A percentile compares a stretch with the other conserved stretches of the same genome.
Evolutionary conservation across 163 green algal genomes (phyloP).

Genomic region (Smithsoniella earleae): DNA sequence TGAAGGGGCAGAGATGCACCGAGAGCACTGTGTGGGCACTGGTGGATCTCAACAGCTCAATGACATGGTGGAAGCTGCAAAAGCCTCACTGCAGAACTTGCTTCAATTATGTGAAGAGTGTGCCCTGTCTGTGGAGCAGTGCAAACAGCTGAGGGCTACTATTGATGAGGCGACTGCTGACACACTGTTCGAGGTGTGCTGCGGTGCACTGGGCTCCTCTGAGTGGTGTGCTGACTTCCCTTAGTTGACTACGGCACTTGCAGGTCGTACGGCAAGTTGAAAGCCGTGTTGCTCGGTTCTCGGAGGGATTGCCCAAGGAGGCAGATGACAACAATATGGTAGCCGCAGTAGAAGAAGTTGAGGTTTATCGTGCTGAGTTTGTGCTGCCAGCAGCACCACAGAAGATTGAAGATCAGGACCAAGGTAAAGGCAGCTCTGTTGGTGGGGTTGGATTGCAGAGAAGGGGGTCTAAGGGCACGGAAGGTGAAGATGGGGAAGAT

Average conservation of each 20-base stretch:
- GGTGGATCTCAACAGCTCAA: background rate
- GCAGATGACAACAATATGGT: constrained; percentile 29
- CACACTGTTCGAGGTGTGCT: background rate
- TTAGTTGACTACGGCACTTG: background rate
- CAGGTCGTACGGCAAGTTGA: background rate
- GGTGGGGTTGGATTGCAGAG: background rate
- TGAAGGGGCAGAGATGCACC: background rate
- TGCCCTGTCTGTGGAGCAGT: background rate
- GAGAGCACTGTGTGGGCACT: too few species aligned
- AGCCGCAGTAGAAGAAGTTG: background rate
- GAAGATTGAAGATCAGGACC: constrained; percentile 1
- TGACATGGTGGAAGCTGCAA: background rate
- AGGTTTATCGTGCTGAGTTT: constrained; percentile 28
- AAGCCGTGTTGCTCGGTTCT: background rate
- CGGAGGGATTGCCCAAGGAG: constrained; percentile 27
- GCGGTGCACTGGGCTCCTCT: background rate
- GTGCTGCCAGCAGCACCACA: constrained; percentile 1
- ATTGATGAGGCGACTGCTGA: background rate
- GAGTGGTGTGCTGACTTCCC: background rate
- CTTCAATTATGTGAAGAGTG: background rate
- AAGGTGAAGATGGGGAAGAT: background rate
- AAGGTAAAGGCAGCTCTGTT: background rate
- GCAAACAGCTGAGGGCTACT: background rate
- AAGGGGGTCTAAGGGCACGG: background rate
- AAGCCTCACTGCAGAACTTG: background rate